phyloP scores from a whole-genome alignment of 352 stramenopile genomes.

The Pythium rishiriense region DNA sequence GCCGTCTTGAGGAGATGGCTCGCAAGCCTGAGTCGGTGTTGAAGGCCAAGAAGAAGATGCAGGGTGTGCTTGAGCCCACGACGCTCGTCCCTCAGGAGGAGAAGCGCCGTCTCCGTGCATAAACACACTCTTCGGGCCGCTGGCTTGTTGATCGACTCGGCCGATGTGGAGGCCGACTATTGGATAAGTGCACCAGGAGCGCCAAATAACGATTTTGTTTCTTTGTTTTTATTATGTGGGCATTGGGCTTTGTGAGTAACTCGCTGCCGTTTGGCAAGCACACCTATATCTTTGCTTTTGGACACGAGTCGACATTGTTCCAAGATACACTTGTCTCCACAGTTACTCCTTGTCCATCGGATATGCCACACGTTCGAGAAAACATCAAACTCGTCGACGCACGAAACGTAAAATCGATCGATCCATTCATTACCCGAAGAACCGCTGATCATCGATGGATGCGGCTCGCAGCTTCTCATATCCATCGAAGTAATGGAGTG shows the following conservation, averaged over 20 bases:
- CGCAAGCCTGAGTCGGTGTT: not conserved
- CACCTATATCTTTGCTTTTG: too few relatives aligned
- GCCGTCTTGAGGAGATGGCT: not conserved
- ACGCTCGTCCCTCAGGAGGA: slow-evolving; percentile 1
- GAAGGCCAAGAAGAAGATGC: not conserved
- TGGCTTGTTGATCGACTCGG: not conserved
- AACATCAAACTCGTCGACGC: not conserved
- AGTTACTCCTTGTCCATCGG: not conserved
- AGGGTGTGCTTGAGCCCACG: not conserved
- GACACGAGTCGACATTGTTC: too few relatives aligned
- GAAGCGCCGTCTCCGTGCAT: slow-evolving; percentile 3
- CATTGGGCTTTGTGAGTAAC: not conserved
- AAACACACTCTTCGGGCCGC: not conserved
- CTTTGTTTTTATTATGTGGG: not conserved
- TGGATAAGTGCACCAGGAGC: not conserved
- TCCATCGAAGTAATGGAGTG: not conserved
- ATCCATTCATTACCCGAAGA: not conserved
- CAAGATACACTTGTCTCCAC: not conserved
- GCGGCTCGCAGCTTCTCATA: not conserved
- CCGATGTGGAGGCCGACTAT: not conserved
- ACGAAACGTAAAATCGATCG: not conserved
- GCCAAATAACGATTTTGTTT: slow-evolving; percentile 3
- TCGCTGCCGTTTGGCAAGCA: too few relatives aligned
- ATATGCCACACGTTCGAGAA: not conserved
- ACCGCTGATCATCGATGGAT: not conserved